Conservation (phyloP, 441 rosid species). For the Pelargonium myrrhifolium region DNA sequence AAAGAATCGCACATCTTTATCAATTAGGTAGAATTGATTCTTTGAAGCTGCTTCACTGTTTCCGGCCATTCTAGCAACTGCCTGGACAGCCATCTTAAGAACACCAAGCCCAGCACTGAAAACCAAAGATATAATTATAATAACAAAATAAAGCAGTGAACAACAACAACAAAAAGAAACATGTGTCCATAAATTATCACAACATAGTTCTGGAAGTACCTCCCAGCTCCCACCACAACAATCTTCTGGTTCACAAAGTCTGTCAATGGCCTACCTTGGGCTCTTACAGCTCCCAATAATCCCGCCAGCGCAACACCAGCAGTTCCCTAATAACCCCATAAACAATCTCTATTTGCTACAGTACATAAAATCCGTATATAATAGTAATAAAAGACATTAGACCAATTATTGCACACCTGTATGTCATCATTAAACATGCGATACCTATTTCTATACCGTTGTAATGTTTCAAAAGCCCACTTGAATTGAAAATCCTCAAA, state of each 20-base stretch:
- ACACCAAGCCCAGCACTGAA: slow-evolving; percentile 96
- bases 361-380: slow-evolving; percentile 7
- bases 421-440: slow-evolving; percentile 98
- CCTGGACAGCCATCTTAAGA: slow-evolving; percentile 63
- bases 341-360: slow-evolving; percentile 8
- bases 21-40: slow-evolving; percentile 64
- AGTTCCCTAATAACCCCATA: slow-evolving; percentile 54
- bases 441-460: slow-evolving; percentile 75
- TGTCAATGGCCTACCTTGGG: slow-evolving; percentile 77
- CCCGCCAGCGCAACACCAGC: slow-evolving; percentile 99
- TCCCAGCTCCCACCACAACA: slow-evolving; percentile 98
- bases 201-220: slow-evolving; percentile 40
- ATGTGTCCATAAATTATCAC: not conserved
- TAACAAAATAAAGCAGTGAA: slow-evolving; percentile 2
- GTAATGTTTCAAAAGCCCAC: slow-evolving; percentile 95
- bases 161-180: slow-evolving; percentile 10
- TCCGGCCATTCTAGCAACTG: slow-evolving; percentile 71
- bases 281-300: slow-evolving; percentile 81
- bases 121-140: slow-evolving; percentile 20
- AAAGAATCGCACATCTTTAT: slow-evolving; percentile 67
- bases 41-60: slow-evolving; percentile 40
- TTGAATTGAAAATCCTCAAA: slow-evolving; percentile 96
- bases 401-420: slow-evolving; percentile 48
- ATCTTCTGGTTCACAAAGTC: slow-evolving; percentile 90
- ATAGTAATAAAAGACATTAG: slow-evolving; percentile 13